Conservation (phyloP, 805 yeast species). For the Schwanniomyces pseudopolymorphus region DNA sequence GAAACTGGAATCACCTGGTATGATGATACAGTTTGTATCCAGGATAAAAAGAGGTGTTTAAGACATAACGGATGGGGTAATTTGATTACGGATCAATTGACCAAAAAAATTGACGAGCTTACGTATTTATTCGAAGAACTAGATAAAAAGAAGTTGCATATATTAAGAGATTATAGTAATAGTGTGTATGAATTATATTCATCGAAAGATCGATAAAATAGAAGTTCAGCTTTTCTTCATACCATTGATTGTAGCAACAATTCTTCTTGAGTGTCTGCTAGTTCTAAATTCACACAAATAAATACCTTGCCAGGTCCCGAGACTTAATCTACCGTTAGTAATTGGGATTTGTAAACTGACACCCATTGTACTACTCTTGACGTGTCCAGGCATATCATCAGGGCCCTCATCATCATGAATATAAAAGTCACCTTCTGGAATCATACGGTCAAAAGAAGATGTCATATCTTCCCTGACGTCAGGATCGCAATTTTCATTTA, state of each 20-base stretch:
- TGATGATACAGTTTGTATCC: slow-evolving; percentile 39
- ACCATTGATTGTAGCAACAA: slow-evolving; percentile 77
- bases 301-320: slow-evolving; percentile 87
- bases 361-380: slow-evolving; percentile 61
- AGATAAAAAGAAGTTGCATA: slow-evolving; percentile 22
- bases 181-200: slow-evolving; percentile 18
- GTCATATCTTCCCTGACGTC: slow-evolving; percentile 74
- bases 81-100: slow-evolving; percentile 32
- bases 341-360: slow-evolving; percentile 68
- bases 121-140: slow-evolving; percentile 29
- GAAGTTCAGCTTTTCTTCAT: slow-evolving; percentile 20
- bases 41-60: slow-evolving; percentile 55
- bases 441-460: slow-evolving; percentile 59
- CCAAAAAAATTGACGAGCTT: slow-evolving; percentile 31
- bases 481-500: slow-evolving; percentile 80
- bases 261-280: slow-evolving; percentile 59
- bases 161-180: slow-evolving; percentile 39
- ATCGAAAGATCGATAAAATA: not conserved
- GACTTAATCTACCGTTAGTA: slow-evolving; percentile 60
- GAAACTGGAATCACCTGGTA: slow-evolving; percentile 11
- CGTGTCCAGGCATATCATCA: slow-evolving; percentile 86
- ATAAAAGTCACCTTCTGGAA: slow-evolving; percentile 62
- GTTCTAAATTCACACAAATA: slow-evolving; percentile 74
- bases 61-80: slow-evolving; percentile 55
- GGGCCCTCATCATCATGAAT: slow-evolving; percentile 74